A percentile compares a stretch with the other conserved stretches of the same genome.
Conservation (phyloP, 2,329 filamentous ascomycete genomes). For the Alternaria panax region DNA sequence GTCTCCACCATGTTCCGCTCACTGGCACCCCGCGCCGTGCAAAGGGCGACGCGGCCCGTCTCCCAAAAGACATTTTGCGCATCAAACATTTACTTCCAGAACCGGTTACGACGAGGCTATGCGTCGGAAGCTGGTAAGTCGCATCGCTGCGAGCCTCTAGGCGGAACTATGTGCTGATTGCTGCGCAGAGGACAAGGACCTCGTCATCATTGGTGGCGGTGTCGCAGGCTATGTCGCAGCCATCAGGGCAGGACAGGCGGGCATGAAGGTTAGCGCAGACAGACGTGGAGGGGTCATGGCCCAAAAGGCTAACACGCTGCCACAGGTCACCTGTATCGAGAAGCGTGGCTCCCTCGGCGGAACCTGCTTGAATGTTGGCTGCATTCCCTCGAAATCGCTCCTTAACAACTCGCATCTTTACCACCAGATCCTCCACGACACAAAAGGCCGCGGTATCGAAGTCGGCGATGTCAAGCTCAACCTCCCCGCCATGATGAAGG, state of each 20-base stretch:
- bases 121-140: conserved; percentile 61
- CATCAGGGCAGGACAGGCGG: conserved; percentile 98
- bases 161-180: conserved; percentile 44
- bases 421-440: conserved; percentile 96
- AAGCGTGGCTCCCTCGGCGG: conserved; percentile 95
- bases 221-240: conserved; percentile 98
- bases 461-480: conserved; percentile 98
- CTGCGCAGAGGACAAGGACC: conserved; percentile 83
- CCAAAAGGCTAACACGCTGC: conserved; percentile 13
- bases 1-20: conserved; percentile 59
- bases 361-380: conserved; percentile 98
- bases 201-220: conserved; percentile 97
- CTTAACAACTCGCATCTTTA: conserved; percentile 99
- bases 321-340: conserved; percentile 93
- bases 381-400: conserved; percentile 98
- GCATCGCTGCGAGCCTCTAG: conserved; percentile 26
- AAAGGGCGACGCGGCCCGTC: conserved; percentile 51
- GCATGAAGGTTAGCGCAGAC: conserved; percentile 75
- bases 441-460: conserved; percentile 95
- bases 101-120: conserved; percentile 63
- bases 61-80: conserved; percentile 51
- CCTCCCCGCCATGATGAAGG: conserved; percentile 95
- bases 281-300: conserved; percentile 2
- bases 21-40: conserved; percentile 58
- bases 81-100: conserved; percentile 57